phyloP scores from a whole-genome alignment of 73 alveolate species.

The Paramecium sexaurelia region DNA sequence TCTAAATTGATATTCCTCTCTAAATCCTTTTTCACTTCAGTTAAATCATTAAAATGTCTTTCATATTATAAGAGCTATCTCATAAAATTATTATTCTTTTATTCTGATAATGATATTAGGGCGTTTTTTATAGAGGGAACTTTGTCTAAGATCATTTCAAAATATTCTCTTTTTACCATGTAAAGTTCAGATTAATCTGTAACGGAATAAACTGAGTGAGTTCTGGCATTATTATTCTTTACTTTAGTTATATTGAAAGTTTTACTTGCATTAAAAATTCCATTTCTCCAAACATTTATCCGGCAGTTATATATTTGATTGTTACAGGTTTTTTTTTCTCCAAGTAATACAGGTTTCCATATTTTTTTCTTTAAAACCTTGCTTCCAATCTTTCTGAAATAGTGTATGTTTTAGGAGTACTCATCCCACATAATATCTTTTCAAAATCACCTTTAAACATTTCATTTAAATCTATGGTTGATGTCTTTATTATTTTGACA shows the following conservation, averaged over 20 bases:
- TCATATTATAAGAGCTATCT: slow-evolving; percentile 18
- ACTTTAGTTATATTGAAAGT: background rate
- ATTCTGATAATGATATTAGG: background rate
- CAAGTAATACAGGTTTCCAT: slow-evolving; percentile 19
- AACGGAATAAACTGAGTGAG: slow-evolving; percentile 41
- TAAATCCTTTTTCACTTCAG: slow-evolving; percentile 46
- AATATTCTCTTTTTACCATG: background rate
- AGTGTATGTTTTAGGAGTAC: background rate
- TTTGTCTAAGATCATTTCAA: background rate
- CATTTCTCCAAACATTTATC: slow-evolving; percentile 59
- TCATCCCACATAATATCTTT: slow-evolving; percentile 32
- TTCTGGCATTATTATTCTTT: background rate
- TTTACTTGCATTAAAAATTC: slow-evolving; percentile 36
- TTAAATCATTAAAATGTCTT: slow-evolving; percentile 36
- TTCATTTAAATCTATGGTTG: slow-evolving; percentile 51
- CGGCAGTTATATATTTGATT: slow-evolving; percentile 32
- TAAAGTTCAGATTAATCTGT: slow-evolving; percentile 50
- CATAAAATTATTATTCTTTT: slow-evolving; percentile 4
- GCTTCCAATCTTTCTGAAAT: slow-evolving; percentile 28
- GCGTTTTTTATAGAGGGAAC: background rate
- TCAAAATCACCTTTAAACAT: slow-evolving; percentile 54
- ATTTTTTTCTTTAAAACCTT: slow-evolving; percentile 18
- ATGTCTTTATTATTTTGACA: slow-evolving; percentile 54
- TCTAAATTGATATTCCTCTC: slow-evolving; percentile 26
- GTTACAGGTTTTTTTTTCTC: slow-evolving; percentile 38